Percentiles rank a stretch among this genome's conserved stretches.
Evolutionary conservation across 768 basidiomycete genomes (phyloP).

Genomic region (Auricularia sp.): DNA sequence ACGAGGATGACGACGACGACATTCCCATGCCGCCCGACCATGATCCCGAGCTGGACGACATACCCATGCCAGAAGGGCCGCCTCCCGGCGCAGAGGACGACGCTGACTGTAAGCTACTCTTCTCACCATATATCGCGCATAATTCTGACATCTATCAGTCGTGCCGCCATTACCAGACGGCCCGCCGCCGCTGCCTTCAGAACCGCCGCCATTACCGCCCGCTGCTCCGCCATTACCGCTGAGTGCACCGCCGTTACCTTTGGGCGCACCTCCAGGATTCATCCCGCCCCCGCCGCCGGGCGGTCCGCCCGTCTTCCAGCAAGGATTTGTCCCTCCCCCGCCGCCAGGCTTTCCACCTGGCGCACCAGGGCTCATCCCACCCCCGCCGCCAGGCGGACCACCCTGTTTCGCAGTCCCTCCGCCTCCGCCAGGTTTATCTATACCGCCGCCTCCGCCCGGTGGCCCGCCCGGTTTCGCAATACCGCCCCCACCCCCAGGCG

Average conservation of each 20-base stretch:
- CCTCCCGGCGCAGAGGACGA: slow-evolving; percentile 31
- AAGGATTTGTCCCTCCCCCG: slow-evolving; percentile 11
- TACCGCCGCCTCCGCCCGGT: slow-evolving; percentile 44
- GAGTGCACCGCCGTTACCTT: slow-evolving; percentile 8
- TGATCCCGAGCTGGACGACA: slow-evolving; percentile 64
- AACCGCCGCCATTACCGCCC: slow-evolving; percentile 6
- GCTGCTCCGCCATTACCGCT: slow-evolving; percentile 9
- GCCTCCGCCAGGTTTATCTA: slow-evolving; percentile 12
- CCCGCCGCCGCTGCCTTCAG: slow-evolving; percentile 5
- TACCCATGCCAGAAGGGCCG: slow-evolving; percentile 80
- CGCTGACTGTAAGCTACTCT: slow-evolving; percentile 8
- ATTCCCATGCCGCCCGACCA: slow-evolving; percentile 12
- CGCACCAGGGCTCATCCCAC: slow-evolving; percentile 18
- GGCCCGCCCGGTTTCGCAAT: slow-evolving; percentile 42
- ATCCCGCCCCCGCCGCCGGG: slow-evolving; percentile 21
- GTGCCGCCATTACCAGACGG: slow-evolving; percentile 5
- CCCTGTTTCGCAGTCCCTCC: slow-evolving; percentile 10
- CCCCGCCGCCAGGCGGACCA: slow-evolving; percentile 20
- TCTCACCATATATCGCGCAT: slow-evolving; percentile 3
- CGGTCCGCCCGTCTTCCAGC: slow-evolving; percentile 14
- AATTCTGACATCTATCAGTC: slow-evolving; percentile 4
- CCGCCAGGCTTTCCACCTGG: slow-evolving; percentile 12
- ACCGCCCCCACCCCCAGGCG: slow-evolving; percentile 15
- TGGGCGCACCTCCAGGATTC: slow-evolving; percentile 13
- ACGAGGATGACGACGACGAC: slow-evolving; percentile 25